Base-by-base conservation (phyloP, 768 basidiomycete species). In the Tulasnella sp. region DNA sequence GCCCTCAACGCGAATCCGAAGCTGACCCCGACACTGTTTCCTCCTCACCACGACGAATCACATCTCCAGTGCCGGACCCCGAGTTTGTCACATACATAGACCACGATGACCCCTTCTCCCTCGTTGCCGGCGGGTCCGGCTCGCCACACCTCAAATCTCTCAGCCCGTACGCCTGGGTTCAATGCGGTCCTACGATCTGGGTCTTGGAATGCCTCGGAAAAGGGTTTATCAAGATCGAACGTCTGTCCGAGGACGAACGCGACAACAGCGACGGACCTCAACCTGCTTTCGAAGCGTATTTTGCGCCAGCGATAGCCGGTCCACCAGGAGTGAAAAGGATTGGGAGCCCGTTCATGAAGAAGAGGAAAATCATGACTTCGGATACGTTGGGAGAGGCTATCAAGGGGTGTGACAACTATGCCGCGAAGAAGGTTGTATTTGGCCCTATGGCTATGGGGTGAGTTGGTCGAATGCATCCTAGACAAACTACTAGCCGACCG, bases 141-240 rank as follows among this genome's bases (percentile, higher is more conserved):
- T 89, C 88, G 19, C 89, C 91, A 18, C 89, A 92, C 81, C 86
- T 93, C 24, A 81, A 85, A 27, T 84, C 84, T 34, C 79, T 93
- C 56, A 95, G 91, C 81, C 85, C 82, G 27, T 87, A 89, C 81
- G 90, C 93, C 7, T 96, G 96, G 96, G 92, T 97, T 10, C 90
- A 90, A 3, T 94, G 93, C 82, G 94, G 95, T 9, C 86, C 87
- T 4, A 88, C 91, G 46, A 84, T 90, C 21, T 93, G 92, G 84
- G 89, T 97, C 10, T 87, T 97, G 2, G 93, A 94, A 83, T 91
- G 92, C 81, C 84, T 94, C n/a, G 90, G 89, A 18, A 89, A 88
- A 80, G 94, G 94, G 1, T 88, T 89, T 82, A 86, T 96, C 74
- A 90, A 91, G 58, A 87, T 96, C 19, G 89, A 91, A 34, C 27